Base-by-base conservation (phyloP, 2,329 filamentous ascomycete genomes). In the Stylonectria norvegica region DNA sequence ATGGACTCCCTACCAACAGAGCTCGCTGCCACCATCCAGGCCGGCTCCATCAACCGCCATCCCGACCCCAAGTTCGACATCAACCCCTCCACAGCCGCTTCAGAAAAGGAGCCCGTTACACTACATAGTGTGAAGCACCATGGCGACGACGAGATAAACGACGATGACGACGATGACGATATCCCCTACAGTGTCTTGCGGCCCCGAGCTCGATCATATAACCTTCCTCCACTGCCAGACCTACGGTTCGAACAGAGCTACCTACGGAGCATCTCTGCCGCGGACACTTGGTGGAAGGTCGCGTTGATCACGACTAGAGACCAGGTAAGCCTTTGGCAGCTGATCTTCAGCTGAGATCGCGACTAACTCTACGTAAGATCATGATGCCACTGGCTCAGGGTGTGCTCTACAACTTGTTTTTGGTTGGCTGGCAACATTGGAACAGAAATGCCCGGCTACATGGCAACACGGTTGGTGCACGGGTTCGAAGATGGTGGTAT, bases 211-310 rank as follows among this genome's bases (percentile, higher is more conserved):
- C 72, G 70, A 34, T 57, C 59, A 33, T 63, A 66, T 23, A 63
- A 67, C 28, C 69, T 83, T 39, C 78, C 76, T 20, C 78, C 81
- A 7, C 77, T 96, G 59, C 89, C 90, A 4, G 93, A 98, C 68
- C 72, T 98, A 52, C 81, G 93, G 30, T 97, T 97, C 68, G 93
- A 98, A 70, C 93, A 98, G 76, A 96, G 90, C 73, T 98, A 98
- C 65, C 77, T 98, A 40, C 85, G 86, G 56, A 95, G 89, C 68
- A 86, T 98, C 54, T 79, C 84, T 50, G 75, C 80, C 40, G 89
- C 89, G 23, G 79, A 93, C 51, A 82, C 80, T 17, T 90, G 83
- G 81, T 83, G 85, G 70, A 80, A 81, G 62, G 79, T 98, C 20
- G 75, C 79, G 6, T 86, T 85, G 70, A 91, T 98, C 53, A 98